Base-by-base conservation (phyloP, 2,329 filamentous ascomycete genomes). In the Xylaria sp. region DNA sequence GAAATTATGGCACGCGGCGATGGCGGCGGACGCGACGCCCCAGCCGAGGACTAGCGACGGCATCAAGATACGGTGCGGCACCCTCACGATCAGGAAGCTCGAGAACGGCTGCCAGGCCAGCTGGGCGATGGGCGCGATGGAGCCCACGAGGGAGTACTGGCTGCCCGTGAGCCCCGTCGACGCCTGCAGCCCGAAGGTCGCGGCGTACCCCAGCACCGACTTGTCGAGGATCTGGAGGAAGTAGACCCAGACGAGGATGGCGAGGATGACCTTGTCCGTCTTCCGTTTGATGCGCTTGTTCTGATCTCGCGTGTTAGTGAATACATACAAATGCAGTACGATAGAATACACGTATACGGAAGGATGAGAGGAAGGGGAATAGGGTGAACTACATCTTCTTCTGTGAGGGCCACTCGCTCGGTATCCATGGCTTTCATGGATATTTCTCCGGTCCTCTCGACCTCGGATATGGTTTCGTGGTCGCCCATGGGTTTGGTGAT, bases 211-310 rank as follows among this genome's bases (percentile, higher is more conserved):
- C 1, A 91, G 81, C 0, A 87, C 88, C 0, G 88, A 85, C 77
- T 91, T 91, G 80, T 91, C 89, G 6, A 90, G 81, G 12, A 85
- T 85, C 71, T 91, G 89, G 0, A 91, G 82, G 74, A 88, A 90
- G 78, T 91, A 91, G 23, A 90, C 87, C 7, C 83, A 82, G 12
- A 90, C 80, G 66, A 91, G 85, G 60, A 84, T 76, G 1, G 81
- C 78, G 8, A 84, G 78, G 28, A 84, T 77, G 9, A 80, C 80
- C 32, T 78, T 65, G 74, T 84, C 83, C 69, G 84, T 84, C 58
- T 69, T 63, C 13, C 69, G 66, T 52, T 20, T 65, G 67, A 74
- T 74, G 51, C 72, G 69, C 54, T 65, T 68, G 41, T 74, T 69
- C 72, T 74, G 44, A 46, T 52, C 15, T 58, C 37, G 25, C n/a